A percentile compares a stretch with the other conserved stretches of the same genome.
These are phyloP conservation scores for Cytidiella melzeri DNA, from an alignment of 768 basidiomycete genomes.

Conservation along the genomic window DNA sequence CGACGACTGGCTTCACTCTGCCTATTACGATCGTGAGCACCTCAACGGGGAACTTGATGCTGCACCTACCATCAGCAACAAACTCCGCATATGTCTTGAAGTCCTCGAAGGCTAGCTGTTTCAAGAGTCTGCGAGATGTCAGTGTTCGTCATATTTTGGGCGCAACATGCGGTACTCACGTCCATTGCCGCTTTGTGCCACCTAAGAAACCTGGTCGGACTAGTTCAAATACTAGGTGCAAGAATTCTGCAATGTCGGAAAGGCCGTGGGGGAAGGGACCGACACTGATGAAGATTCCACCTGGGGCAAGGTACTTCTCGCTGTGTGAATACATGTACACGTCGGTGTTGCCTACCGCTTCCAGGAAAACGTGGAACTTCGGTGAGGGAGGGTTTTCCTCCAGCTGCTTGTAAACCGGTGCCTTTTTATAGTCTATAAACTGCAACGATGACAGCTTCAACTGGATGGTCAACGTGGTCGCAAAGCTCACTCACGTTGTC, in stretches of 20 bases:
- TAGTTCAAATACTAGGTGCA: constrained; percentile 18
- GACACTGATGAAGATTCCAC: constrained; percentile 47
- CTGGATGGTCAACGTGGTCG: too few species aligned
- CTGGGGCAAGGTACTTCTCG: constrained; percentile 45
- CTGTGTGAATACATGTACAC: constrained; percentile 44
- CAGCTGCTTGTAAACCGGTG: constrained; percentile 43
- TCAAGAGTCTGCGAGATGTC: too few species aligned
- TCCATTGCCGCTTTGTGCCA: constrained; percentile 41
- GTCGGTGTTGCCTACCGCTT: constrained; percentile 47
- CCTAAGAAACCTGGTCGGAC: constrained; percentile 44
- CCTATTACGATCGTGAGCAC: too few species aligned
- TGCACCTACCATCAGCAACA: constrained; percentile 4
- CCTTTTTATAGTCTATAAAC: constrained; percentile 62
- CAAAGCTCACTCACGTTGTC: constrained; percentile 51
- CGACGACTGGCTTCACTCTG: constrained; percentile 47
- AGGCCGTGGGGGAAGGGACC: constrained; percentile 35
- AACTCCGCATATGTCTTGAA: not conserved
- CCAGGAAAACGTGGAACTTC: constrained; percentile 54
- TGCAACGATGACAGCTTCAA: too few species aligned
- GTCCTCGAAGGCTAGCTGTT: not conserved
- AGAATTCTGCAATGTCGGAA: constrained; percentile 9
- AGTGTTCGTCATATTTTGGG: not conserved
- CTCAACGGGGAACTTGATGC: not conserved
- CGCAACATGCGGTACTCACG: constrained; percentile 30
- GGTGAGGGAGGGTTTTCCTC: constrained; percentile 36